Evolutionary conservation across 805 yeast species (phyloP).

Genomic region (Candida caryicola): DNA sequence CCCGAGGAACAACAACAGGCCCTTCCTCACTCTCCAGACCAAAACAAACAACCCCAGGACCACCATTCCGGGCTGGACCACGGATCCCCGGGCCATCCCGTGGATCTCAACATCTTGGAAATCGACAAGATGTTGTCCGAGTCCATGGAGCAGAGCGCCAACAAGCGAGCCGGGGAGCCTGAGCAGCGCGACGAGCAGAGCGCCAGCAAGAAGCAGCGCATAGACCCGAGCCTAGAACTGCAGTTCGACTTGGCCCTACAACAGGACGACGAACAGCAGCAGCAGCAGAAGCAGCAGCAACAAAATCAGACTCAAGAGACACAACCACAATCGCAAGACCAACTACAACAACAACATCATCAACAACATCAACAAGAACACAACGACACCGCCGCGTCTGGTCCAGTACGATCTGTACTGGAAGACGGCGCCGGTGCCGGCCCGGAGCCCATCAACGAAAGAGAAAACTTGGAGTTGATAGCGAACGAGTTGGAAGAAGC

Average conservation of each 20-base stretch:
- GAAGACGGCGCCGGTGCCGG: background rate
- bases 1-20: background rate
- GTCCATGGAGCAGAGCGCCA: conserved; percentile 11
- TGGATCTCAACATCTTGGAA: conserved; percentile 11
- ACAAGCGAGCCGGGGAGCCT: background rate
- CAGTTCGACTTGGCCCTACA: conserved; percentile 20
- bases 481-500: conserved; percentile 34
- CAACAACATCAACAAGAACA: conserved; percentile 7
- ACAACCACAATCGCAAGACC: conserved; percentile 13
- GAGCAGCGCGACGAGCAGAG: conserved; percentile 1
- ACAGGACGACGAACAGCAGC: conserved; percentile 13
- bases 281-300: conserved; percentile 7
- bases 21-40: background rate
- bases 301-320: conserved; percentile 3
- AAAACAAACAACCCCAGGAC: background rate
- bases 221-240: conserved; percentile 10
- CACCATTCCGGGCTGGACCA: background rate
- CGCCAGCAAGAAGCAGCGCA: conserved; percentile 5
- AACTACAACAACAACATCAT: conserved; percentile 8
- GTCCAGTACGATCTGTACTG: conserved; percentile 5
- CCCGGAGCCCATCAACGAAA: conserved; percentile 15
- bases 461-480: conserved; percentile 27
- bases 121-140: conserved; percentile 20
- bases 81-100: background rate
- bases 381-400: background rate